These are phyloP conservation scores for Acacia concinna DNA, from an alignment of 331 rosid genomes.

Conservation along the genomic window DNA sequence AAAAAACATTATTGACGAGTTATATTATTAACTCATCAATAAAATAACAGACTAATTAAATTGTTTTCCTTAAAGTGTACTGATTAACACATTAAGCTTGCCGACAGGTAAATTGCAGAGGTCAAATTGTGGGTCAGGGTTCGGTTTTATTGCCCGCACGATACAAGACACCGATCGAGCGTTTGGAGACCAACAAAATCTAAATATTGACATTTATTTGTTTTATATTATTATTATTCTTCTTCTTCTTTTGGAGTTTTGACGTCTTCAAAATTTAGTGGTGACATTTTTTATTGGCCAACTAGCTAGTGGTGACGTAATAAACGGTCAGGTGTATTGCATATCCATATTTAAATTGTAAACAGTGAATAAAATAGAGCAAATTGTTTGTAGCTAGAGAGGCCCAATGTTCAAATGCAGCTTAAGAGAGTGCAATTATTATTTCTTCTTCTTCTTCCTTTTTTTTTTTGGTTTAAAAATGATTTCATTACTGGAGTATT, in stretches of 20 bases:
- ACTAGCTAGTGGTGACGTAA: not conserved
- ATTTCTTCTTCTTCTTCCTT: too few relatives aligned
- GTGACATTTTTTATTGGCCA: not conserved
- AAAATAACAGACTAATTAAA: not conserved
- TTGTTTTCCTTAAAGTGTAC: not conserved
- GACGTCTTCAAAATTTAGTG: not conserved
- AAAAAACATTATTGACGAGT: too few relatives aligned
- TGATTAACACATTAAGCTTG: not conserved
- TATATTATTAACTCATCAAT: not conserved
- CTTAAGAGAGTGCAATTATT: not conserved
- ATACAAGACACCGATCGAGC: not conserved
- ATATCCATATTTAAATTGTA: not conserved
- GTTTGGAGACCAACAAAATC: not conserved
- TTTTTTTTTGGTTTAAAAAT: too few relatives aligned
- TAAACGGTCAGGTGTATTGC: not conserved
- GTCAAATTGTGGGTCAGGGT: slow-evolving; percentile 11
- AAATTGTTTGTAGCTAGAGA: not conserved
- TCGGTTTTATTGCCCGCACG: not conserved
- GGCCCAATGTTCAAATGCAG: not conserved
- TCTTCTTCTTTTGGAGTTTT: not conserved
- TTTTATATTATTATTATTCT: too few relatives aligned
- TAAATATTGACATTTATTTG: not conserved
- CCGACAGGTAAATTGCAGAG: slow-evolving; percentile 4
- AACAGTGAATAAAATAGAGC: not conserved
- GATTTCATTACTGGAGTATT: too few relatives aligned